Evolutionary conservation across 2,329 filamentous ascomycete genomes (phyloP), one percentile per base, ranked within the genome.

Genomic region (Cercospora brassicicola): DNA sequence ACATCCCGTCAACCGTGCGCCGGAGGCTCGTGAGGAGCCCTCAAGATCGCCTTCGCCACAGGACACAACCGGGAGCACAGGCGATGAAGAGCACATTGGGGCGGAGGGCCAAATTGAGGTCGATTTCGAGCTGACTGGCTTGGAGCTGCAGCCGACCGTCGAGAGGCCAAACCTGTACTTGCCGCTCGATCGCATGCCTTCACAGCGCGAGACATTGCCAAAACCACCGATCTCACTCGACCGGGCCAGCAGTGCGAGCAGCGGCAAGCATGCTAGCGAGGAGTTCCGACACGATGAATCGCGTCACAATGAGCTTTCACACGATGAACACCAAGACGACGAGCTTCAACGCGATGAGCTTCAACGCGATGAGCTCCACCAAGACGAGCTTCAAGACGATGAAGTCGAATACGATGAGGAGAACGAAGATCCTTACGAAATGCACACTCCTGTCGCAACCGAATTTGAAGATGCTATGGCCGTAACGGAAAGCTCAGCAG

Each of bases 71-170:
- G 75, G 73, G 77, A 79, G 26, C 66, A 59, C 59, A 72, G 3
- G 74, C 11, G 65, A 68, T 65, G 77, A 78, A 2, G 74, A 75
- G n/a, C 78, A 76, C 62, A 9, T 56, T 9, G 18, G 28, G 13
- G 9, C 15, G 26, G 15, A 45, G 15, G 8, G 45, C 23, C 2
- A 59, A 6, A 31, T 4, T 3, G 36, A 45, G 8, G 28, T 48
- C 6, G 48, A 4, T 8, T n/a, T 57, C 31, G 48, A 15, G 48
- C 48, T 30, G 7, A 28, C 13, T 28, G 20, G 5, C 13, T 4
- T 5, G 15, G 4, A 55, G 48, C 48, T 8, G 23, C 23, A 26
- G 4, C 48, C 48, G 9, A 18, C 6, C 1, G 23, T 28, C 23
- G 48, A 55, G 23, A 28, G 11, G 23, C n/a, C 61, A 9, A 45